A percentile compares a stretch with the other conserved stretches of the same genome.
These are phyloP conservation scores for Beauveria rudraprayagi DNA, from an alignment of 2,329 filamentous ascomycete species.

Conservation along the genomic window DNA sequence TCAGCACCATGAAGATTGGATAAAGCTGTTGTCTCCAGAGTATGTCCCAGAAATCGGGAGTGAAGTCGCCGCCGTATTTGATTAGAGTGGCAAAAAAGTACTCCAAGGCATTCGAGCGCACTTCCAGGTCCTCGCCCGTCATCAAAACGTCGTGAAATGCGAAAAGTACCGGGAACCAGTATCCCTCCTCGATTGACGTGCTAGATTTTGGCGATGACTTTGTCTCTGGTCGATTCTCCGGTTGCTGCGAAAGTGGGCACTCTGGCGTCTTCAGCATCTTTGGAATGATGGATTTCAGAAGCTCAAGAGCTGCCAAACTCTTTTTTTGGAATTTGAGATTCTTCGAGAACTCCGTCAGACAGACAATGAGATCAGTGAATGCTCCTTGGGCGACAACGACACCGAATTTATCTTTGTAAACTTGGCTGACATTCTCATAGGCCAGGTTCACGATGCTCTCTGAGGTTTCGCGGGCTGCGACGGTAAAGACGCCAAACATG, in stretches of 20 bases:
- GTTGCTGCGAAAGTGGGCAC: constrained; percentile 73
- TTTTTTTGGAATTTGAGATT: constrained; percentile 99
- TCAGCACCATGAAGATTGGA: constrained; percentile 96
- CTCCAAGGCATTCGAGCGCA: constrained; percentile 80
- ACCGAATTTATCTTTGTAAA: constrained; percentile 92
- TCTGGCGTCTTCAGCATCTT: constrained; percentile 95
- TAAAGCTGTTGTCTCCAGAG: constrained; percentile 95
- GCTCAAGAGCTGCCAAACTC: constrained; percentile 90
- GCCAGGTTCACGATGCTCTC: constrained; percentile 95
- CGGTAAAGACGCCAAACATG: constrained; percentile 98
- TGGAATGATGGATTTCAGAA: constrained; percentile 84
- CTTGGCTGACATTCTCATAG: constrained; percentile 91
- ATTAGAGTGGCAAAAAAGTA: constrained; percentile 96
- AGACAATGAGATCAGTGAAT: constrained; percentile 93
- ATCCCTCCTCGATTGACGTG: constrained; percentile 91
- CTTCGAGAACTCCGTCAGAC: constrained; percentile 96
- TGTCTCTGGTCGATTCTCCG: constrained; percentile 27
- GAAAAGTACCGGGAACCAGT: constrained; percentile 97
- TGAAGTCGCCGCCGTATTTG: constrained; percentile 83
- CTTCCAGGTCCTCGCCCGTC: constrained; percentile 97
- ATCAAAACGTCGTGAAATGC: constrained; percentile 98
- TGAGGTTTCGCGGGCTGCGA: constrained; percentile 85
- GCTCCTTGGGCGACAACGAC: constrained; percentile 94
- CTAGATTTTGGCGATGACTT: constrained; percentile 50
- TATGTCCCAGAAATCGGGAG: constrained; percentile 94